Percentiles rank a stretch among this genome's conserved stretches.
These are phyloP conservation scores for Carallia pectinifolia DNA, from an alignment of 345 rosid genomes.

Conservation along the genomic window DNA sequence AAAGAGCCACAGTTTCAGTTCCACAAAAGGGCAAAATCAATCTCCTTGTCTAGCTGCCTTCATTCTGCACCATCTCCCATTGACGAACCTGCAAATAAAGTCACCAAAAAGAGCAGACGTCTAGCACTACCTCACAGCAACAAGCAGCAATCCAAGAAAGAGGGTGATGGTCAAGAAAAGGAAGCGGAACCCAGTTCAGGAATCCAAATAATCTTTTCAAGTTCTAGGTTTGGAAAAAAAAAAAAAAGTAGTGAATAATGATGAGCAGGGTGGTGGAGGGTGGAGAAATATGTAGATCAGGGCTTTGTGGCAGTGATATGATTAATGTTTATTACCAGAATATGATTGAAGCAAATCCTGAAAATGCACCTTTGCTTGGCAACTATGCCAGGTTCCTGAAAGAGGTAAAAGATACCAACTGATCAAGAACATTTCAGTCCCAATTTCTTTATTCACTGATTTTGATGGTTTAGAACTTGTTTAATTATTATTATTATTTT, in stretches of 20 bases:
- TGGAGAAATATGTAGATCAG: constrained; percentile 27
- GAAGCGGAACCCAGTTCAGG: constrained; percentile 13
- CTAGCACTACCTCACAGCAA: constrained; percentile 19
- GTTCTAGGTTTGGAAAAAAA: constrained; percentile 46
- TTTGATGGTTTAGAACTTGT: no score
- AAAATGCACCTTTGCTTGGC: constrained; percentile 53
- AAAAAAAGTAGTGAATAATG: constrained; percentile 10
- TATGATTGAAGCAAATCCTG: constrained; percentile 56
- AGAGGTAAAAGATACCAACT: constrained; percentile 38
- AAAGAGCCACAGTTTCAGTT: constrained; percentile 44
- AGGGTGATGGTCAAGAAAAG: neutral
- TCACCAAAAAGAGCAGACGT: constrained; percentile 16
- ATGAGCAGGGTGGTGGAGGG: constrained; percentile 28
- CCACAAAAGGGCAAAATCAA: constrained; percentile 36
- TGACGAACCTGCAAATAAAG: constrained; percentile 33
- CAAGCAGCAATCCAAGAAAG: neutral
- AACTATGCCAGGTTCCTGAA: constrained; percentile 70
- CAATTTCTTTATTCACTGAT: no score
- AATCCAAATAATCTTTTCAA: constrained; percentile 36
- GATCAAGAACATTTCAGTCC: no score
- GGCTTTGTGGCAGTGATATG: constrained; percentile 35
- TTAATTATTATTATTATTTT: no score
- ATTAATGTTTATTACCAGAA: constrained; percentile 55
- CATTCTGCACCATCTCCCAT: constrained; percentile 21
- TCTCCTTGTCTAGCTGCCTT: constrained; percentile 25